phyloP scores from a whole-genome alignment of 1,139 yeast species.

The Blastobotrys capitulatus region DNA sequence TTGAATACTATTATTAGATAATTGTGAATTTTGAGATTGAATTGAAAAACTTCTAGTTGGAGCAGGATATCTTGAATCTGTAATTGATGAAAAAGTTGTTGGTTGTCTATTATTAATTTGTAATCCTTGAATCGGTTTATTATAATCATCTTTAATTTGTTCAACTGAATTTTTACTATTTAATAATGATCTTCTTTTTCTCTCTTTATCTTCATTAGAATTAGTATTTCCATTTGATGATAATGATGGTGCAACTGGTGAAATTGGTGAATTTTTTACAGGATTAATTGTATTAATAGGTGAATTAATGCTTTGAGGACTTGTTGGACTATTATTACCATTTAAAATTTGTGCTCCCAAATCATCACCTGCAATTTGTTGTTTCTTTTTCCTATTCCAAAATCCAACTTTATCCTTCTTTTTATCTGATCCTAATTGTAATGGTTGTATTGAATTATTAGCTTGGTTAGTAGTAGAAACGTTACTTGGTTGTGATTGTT shows the following conservation, averaged over 20 bases:
- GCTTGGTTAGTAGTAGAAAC: background rate
- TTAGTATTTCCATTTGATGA: background rate
- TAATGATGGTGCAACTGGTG: conserved; percentile 3
- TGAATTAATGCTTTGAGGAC: background rate
- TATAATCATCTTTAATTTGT: conserved; percentile 15
- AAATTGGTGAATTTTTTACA: background rate
- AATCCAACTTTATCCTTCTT: conserved; percentile 6
- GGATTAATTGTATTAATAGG: background rate
- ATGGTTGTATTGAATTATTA: background rate
- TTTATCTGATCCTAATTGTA: background rate
- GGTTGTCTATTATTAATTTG: background rate
- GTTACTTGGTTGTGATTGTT: background rate
- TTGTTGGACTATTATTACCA: background rate
- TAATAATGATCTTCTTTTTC: conserved; percentile 22
- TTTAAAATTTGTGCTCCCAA: conserved; percentile 19
- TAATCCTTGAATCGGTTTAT: conserved; percentile 1
- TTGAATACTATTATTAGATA: conserved; percentile 7
- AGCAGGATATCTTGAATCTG: conserved; percentile 9
- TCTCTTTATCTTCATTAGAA: background rate
- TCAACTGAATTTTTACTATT: conserved; percentile 30
- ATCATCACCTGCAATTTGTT: conserved; percentile 15
- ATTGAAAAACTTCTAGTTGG: conserved; percentile 1
- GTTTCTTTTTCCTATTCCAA: conserved; percentile 3
- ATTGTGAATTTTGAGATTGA: background rate
- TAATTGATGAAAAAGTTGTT: background rate